Evolutionary conservation across 1,139 yeast species (phyloP).

Genomic region (Kurtzmaniella natalensis): DNA sequence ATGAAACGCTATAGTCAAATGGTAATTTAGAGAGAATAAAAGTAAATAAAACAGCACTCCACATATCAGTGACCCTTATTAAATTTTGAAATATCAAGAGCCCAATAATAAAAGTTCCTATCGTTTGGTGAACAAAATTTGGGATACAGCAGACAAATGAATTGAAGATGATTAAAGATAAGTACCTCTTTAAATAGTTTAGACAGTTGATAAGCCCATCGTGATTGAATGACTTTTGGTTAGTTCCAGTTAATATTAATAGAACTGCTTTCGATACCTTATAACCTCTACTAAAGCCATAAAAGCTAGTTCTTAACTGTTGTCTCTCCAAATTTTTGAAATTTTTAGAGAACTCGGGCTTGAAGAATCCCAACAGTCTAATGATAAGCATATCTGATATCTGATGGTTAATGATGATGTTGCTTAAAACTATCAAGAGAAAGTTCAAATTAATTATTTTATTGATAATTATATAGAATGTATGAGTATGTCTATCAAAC

Average conservation of each 20-base stretch:
- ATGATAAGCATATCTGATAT: not conserved
- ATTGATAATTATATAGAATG: not conserved
- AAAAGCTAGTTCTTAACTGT: not conserved
- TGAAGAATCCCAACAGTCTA: slow-evolving; percentile 1
- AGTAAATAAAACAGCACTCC: slow-evolving; percentile 3
- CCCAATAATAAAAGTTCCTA: slow-evolving; percentile 41
- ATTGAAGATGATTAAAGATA: slow-evolving; percentile 14
- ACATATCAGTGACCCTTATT: slow-evolving; percentile 9
- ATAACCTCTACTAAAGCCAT: too few species aligned
- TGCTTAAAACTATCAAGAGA: slow-evolving; percentile 1
- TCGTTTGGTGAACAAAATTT: slow-evolving; percentile 29
- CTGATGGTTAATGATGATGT: not conserved
- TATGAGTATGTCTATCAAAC: not conserved
- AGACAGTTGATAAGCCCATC: slow-evolving; percentile 8
- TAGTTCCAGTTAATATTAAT: not conserved
- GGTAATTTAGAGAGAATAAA: slow-evolving; percentile 4
- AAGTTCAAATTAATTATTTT: slow-evolving; percentile 1
- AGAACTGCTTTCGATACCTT: too few species aligned
- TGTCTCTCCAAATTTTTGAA: not conserved
- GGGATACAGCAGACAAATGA: slow-evolving; percentile 10
- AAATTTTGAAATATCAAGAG: slow-evolving; percentile 40
- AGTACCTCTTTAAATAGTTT: slow-evolving; percentile 17
- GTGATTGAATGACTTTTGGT: not conserved
- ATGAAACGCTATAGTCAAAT: not conserved
- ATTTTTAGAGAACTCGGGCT: not conserved